Percentiles rank a stretch among this genome's conserved stretches.
Conservation (phyloP, 2,329 filamentous ascomycete species). For the Colletotrichum sp. region DNA sequence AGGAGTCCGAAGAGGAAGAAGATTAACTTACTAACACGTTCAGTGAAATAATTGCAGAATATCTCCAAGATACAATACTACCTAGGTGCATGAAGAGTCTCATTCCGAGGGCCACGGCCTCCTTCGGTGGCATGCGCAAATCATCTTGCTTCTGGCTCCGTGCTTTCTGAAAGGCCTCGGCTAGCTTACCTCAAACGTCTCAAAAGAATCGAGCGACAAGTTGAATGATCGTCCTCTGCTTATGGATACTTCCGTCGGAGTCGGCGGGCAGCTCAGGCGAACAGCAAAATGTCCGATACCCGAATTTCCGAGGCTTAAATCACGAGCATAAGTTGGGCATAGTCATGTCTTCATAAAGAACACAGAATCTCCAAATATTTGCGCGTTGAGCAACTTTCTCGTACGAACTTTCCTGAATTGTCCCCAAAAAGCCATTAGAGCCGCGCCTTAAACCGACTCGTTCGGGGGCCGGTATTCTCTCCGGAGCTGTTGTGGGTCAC, state of each 20-base stretch:
- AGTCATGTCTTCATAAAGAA: not conserved
- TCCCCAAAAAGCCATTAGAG: not conserved
- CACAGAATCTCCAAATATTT: not conserved
- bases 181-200: not conserved
- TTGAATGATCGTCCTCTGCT: not conserved
- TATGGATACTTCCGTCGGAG: not conserved
- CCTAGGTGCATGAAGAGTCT: not conserved
- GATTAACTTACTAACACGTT: not conserved
- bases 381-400: not conserved
- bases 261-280: not conserved
- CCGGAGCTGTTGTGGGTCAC: not conserved
- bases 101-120: not conserved
- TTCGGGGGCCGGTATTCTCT: not conserved
- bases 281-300: not conserved
- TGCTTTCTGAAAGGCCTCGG: not conserved
- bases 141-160: not conserved
- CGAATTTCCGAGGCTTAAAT: not conserved
- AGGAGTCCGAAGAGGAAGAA: not conserved
- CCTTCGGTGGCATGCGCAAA: not conserved
- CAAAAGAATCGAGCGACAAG: not conserved
- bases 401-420: not conserved
- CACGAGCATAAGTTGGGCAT: not conserved
- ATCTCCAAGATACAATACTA: too few species aligned
- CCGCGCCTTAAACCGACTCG: not conserved
- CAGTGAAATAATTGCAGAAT: rapidly evolving